Base-by-base conservation (phyloP, 2,329 filamentous ascomycete species). In the Botrytis squamosa region DNA sequence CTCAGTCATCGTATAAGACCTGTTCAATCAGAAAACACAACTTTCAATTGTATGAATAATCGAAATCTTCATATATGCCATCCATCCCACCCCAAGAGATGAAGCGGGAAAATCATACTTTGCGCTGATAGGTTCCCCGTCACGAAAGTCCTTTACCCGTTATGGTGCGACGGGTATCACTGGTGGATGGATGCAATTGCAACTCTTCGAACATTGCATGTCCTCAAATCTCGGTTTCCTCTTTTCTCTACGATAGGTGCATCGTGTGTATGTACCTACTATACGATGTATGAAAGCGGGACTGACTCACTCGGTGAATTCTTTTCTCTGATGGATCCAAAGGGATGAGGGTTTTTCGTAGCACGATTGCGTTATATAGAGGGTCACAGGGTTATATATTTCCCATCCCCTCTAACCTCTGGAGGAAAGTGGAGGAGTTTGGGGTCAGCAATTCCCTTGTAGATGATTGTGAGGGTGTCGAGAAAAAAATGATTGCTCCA, bases 251-350 rank as follows among this genome's bases (percentile, higher is more conserved):
- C 29, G 29, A 29, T 29, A 66, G 42, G 42, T 66, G 64, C 64
- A 66, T 66, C 25, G 20, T 3, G 16, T 62, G 36, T 14, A 40
- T 16, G 49, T n/a, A 33, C 33, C 33, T 33, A 33, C 33, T 33
- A 33, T 33, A 25, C 46, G 8, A 55, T 55, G 33, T 40, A n/a
- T 36, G 64, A 52, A 38, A 66, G 29, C 44, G 40, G 40, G 18
- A 72, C 52, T 59, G 60, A 65, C 33, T 64, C 70, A 38, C 29
- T 71, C 59, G 60, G 60, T 55, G 60, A 64, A n/a, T 46, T 6
- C 40, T 18, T 46, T 36, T 55, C 49, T 55, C 14, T 55, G 49
- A n/a, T 7, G 49, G 1, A 16, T 55, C 25, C 3, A 16, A 18
- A 29, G 16, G 52, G 16, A 57, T 57, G 52, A 33, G 6, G 12